Base-by-base conservation (phyloP, 2,329 filamentous ascomycete genomes). In the Alternaria postmessia region DNA sequence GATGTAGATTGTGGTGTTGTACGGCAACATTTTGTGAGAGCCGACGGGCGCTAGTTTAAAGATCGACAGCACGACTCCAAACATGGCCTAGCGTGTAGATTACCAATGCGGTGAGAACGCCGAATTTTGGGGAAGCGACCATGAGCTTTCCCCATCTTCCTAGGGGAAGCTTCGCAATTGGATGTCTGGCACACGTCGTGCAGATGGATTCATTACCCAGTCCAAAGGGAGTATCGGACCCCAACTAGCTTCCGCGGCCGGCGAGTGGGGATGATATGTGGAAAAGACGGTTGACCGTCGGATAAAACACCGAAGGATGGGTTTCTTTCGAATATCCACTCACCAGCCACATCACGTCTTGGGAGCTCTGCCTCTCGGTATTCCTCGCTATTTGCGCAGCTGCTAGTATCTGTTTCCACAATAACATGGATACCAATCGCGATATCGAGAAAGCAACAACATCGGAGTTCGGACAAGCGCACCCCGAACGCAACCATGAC, bases 171-270 rank as follows among this genome's bases (percentile, higher is more conserved):
- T 52, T 30, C 44, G 32, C 51, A 12, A 55, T 48, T 54, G 51
- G 54, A 34, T 39, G 47, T 46, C 16, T 7, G 4, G 7, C 7
- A 20, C 22, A 22, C 54, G 43, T 24, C 28, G 32, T 44, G 46
- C 54, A 57, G 47, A 46, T 51, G 16, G 38, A 52, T 20, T 14
- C 20, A 30, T 28, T 34, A 28, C 12, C 39, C 39, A 52, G 18
- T n/a, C 43, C 30, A 5, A 34, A 47, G 12, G 39, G n/a, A 49
- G 22, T 7, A 38, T 44, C 54, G 49, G 8, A 51, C 47, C 22
- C 24, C 5, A 52, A 57, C 54, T 70, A 69, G 68, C 34, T 43
- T 70, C 68, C 68, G 66, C 68, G 65, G 65, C 66, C 68, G 66
- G 63, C 44, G 64, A 41, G 44, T 54, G 63, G 57, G 47, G 55